phyloP scores from a whole-genome alignment of 73 alveolate genomes.

The Blepharisma japonicum region DNA sequence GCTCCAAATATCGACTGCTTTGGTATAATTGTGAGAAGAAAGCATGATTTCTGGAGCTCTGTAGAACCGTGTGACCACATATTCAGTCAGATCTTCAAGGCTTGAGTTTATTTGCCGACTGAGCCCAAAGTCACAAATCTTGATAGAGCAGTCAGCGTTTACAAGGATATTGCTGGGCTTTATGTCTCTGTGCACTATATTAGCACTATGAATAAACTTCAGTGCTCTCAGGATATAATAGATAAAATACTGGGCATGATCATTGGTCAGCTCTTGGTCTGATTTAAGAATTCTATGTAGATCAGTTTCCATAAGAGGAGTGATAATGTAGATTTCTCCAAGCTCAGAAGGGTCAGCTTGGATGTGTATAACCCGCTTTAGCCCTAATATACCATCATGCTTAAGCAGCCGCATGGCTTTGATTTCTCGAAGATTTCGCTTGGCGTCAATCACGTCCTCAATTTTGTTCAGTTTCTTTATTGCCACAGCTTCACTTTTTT shows the following conservation, averaged over 20 bases:
- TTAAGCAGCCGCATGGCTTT: background rate
- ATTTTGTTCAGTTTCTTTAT: conserved; percentile 21
- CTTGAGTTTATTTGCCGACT: conserved; percentile 47
- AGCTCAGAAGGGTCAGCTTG: conserved; percentile 13
- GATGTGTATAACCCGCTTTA: conserved; percentile 24
- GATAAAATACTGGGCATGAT: conserved; percentile 69
- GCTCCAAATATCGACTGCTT: conserved; percentile 85
- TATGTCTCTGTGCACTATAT: conserved; percentile 28
- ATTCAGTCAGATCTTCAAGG: conserved; percentile 44
- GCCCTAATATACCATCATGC: conserved; percentile 17
- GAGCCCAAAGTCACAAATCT: conserved; percentile 64
- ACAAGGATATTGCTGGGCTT: conserved; percentile 34
- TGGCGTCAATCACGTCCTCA: conserved; percentile 26
- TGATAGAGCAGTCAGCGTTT: conserved; percentile 34
- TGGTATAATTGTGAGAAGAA: conserved; percentile 41
- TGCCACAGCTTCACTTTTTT: conserved; percentile 9
- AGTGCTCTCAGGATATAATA: conserved; percentile 58
- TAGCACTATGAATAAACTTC: conserved; percentile 18
- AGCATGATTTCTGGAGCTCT: conserved; percentile 78
- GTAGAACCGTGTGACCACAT: conserved; percentile 58
- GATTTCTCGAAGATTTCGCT: conserved; percentile 30
- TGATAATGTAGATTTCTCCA: conserved; percentile 58
- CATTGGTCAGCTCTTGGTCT: conserved; percentile 70
- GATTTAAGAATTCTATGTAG: conserved; percentile 67
- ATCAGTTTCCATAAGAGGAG: conserved; percentile 91